These are phyloP conservation scores for Rosa lucieae DNA, from an alignment of 306 rosid genomes.

Conservation along the genomic window DNA sequence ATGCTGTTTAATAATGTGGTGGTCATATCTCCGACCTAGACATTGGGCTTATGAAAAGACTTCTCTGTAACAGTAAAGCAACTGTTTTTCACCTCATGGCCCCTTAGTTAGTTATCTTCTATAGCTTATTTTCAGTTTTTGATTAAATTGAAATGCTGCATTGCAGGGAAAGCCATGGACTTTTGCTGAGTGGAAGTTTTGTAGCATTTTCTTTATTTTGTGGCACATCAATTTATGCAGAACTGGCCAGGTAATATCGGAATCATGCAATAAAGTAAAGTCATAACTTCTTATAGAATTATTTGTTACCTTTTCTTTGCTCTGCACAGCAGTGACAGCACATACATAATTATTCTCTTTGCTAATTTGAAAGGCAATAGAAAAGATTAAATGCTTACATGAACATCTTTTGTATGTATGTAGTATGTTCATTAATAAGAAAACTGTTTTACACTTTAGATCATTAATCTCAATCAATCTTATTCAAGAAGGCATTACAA, in stretches of 20 bases:
- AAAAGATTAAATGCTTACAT: not conserved
- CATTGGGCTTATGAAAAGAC: not conserved
- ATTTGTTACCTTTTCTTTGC: not conserved
- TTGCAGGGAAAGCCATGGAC: slow-evolving; percentile 90
- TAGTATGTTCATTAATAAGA: no score
- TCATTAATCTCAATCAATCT: no score
- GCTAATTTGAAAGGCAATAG: not conserved
- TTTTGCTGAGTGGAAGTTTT: slow-evolving; percentile 82
- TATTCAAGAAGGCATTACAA: no score
- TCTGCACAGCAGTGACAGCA: not conserved
- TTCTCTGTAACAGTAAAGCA: not conserved
- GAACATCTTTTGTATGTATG: not conserved
- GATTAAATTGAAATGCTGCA: slow-evolving; percentile 20
- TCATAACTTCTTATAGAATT: not conserved
- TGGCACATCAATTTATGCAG: slow-evolving; percentile 83
- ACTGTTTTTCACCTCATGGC: not conserved
- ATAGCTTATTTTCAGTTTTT: slow-evolving; percentile 19
- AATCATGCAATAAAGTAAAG: not conserved
- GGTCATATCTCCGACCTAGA: not conserved
- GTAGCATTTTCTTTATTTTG: slow-evolving; percentile 80
- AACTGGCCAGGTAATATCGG: not conserved
- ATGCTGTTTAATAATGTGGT: not conserved
- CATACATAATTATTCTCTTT: not conserved
- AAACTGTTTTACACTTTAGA: no score
- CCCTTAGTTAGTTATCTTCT: slow-evolving; percentile 11